Evolutionary conservation across 2,329 filamentous ascomycete species (phyloP), one percentile per base, ranked within the genome.

Genomic region (Fusarium devonianum): DNA sequence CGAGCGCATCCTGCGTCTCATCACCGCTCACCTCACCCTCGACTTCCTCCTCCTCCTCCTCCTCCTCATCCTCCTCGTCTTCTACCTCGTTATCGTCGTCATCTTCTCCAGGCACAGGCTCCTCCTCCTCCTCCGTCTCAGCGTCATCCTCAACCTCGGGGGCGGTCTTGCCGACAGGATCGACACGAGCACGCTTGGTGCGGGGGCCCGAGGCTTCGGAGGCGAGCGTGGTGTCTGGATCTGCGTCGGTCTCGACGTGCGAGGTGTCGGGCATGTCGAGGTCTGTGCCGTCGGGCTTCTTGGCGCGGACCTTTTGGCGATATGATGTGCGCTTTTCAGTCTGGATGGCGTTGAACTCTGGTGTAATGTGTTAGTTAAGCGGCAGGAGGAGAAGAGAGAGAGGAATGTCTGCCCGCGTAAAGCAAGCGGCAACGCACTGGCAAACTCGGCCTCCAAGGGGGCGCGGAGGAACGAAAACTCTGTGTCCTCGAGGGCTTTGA

Each of bases 311-410:
- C 63, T 87, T 88, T 63, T 85, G 83, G 41, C 87, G 82, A 72
- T 90, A 89, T 12, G 81, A 84, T 60, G 86, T 90, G 41, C 88
- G 85, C 73, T 92, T 92, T 47, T 87, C 85, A 14, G 86, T 84
- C 69, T 90, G 87, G 48, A 86, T 82, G 56, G 86, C 81, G 66
- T 85, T 89, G 77, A 89, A 91, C 68, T 89, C 86, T 88, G 43
- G 10, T n/a, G 5, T 3, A 3, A 13, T 25, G 13, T 10, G 26
- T 28, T 21, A 14, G 37, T 14, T 38, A 37, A 16, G 36, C 18
- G 4, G 13, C 21, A 18, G 25, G 1, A 55, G 52, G 19, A 28
- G 11, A 22, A 13, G 34, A n/a, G 17, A 12, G 13, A 18, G 8
- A 14, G 48, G 22, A n/a, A 40, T 13, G 17, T 16, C 22, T 8